phyloP scores from a whole-genome alignment of 2,329 filamentous ascomycete genomes.

The Cylindrodendrum hubeiense region DNA sequence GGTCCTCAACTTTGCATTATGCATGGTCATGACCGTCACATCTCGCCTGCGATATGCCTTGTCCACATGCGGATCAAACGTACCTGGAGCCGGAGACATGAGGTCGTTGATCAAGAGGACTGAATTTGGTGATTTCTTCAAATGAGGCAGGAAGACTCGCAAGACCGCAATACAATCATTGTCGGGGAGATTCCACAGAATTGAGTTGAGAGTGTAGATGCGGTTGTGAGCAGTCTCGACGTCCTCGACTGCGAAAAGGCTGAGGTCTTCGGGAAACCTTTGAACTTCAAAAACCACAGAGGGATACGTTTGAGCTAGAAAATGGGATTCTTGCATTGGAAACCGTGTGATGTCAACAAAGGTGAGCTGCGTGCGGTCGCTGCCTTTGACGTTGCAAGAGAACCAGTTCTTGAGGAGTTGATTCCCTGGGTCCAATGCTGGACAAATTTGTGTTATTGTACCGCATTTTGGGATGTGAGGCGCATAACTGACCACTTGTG shows the following conservation, averaged over 20 bases:
- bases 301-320: constrained; percentile 20
- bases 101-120: constrained; percentile 33
- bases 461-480: constrained; percentile 46
- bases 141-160: constrained; percentile 50
- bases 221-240: not conserved
- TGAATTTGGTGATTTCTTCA: constrained; percentile 6
- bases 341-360: constrained; percentile 26
- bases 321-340: constrained; percentile 11
- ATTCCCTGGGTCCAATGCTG: constrained; percentile 31
- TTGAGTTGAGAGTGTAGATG: constrained; percentile 31
- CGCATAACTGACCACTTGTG: constrained; percentile 12
- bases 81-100: constrained; percentile 27
- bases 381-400: not conserved
- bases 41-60: constrained; percentile 36
- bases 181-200: constrained; percentile 33
- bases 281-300: constrained; percentile 1
- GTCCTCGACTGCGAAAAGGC: not conserved
- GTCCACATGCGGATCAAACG: constrained; percentile 25
- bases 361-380: not conserved
- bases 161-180: constrained; percentile 23
- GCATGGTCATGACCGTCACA: constrained; percentile 40
- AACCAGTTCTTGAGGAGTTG: constrained; percentile 26
- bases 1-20: constrained; percentile 35
- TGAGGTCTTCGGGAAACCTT: constrained; percentile 2
- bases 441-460: not conserved